Evolutionary conservation across 2,329 filamentous ascomycete species (phyloP).

Genomic region (Clarireedia paspali): DNA sequence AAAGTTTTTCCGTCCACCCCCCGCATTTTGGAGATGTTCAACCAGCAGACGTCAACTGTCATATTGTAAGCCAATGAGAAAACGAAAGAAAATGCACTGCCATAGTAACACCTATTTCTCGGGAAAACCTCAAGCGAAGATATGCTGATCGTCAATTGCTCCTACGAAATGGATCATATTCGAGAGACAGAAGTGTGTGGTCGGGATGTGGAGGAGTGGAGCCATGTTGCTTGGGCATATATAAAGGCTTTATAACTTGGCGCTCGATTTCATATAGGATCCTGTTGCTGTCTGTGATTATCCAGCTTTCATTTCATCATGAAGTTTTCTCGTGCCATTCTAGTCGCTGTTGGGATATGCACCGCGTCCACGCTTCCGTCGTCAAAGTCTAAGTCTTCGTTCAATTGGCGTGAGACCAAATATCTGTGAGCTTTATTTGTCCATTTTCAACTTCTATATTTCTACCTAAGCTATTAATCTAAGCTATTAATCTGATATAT

Average conservation of each 20-base stretch:
- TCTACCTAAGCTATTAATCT: background rate
- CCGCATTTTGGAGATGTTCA: background rate
- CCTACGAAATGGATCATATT: background rate
- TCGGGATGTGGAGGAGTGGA: background rate
- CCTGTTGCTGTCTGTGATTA: background rate
- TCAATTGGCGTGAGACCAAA: slow-evolving; percentile 2
- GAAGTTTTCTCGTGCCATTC: background rate
- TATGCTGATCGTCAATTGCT: background rate
- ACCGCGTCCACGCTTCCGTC: background rate
- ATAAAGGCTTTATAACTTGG: background rate
- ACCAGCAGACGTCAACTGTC: too few relatives aligned
- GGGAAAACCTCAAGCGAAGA: background rate
- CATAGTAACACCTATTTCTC: background rate
- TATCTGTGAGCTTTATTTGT: slow-evolving; percentile 2
- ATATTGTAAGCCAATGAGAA: too few relatives aligned
- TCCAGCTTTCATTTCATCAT: background rate
- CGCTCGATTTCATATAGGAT: background rate
- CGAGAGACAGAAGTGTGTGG: background rate
- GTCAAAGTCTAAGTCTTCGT: background rate
- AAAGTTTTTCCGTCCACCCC: background rate
- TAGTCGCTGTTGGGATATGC: background rate
- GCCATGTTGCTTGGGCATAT: background rate
- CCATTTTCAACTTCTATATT: background rate
- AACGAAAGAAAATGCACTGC: background rate
- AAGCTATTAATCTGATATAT: background rate